These are phyloP conservation scores for Dothistroma pini DNA, from an alignment of 2,329 filamentous ascomycete species.

Conservation along the genomic window DNA sequence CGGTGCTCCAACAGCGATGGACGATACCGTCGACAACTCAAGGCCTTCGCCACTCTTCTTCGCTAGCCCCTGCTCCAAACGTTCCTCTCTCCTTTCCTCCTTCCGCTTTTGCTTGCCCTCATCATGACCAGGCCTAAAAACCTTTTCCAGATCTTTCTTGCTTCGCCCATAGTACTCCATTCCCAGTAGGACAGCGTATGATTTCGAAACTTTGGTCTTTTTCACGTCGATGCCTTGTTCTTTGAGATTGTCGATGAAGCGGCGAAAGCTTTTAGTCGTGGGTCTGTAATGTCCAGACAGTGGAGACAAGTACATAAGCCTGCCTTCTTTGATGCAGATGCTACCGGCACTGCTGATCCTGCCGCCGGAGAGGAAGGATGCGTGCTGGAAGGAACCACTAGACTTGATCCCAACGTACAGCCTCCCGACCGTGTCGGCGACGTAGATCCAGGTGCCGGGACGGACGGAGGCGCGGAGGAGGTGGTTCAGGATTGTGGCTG, in stretches of 20 bases:
- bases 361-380: slow-evolving; percentile 80
- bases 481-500: slow-evolving; percentile 71
- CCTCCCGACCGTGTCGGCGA: slow-evolving; percentile 76
- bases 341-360: slow-evolving; percentile 78
- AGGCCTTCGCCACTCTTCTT: background rate
- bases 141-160: slow-evolving; percentile 59
- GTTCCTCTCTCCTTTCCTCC: background rate
- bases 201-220: slow-evolving; percentile 69
- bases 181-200: slow-evolving; percentile 66
- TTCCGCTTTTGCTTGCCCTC: slow-evolving; percentile 4
- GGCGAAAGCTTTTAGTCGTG: slow-evolving; percentile 74
- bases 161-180: slow-evolving; percentile 73
- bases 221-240: slow-evolving; percentile 73
- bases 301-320: slow-evolving; percentile 67
- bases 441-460: slow-evolving; percentile 91
- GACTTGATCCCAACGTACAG: slow-evolving; percentile 88
- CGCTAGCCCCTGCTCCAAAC: slow-evolving; percentile 1
- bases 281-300: slow-evolving; percentile 76
- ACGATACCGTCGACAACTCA: background rate
- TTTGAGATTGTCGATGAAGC: slow-evolving; percentile 69
- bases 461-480: slow-evolving; percentile 71
- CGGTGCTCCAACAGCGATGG: background rate
- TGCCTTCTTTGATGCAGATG: slow-evolving; percentile 76
- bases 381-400: slow-evolving; percentile 82
- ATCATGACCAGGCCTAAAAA: slow-evolving; percentile 40